Conservation (phyloP, 495 filamentous ascomycete genomes). For the Annulohypoxylon nitens region DNA sequence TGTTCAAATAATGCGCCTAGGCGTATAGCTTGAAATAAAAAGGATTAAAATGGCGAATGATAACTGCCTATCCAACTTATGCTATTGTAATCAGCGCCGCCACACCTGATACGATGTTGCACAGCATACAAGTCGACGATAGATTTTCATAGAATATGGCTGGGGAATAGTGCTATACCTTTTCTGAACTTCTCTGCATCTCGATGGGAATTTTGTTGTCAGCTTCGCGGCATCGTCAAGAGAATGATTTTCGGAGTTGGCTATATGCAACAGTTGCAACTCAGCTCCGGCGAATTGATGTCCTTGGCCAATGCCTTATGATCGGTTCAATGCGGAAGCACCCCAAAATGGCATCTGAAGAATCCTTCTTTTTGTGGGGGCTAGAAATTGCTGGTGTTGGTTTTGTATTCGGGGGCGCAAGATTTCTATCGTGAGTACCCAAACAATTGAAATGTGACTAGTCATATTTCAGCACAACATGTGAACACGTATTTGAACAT, state of each 20-base stretch:
- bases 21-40: not conserved
- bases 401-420: slow-evolving; percentile 16
- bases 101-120: slow-evolving; percentile 29
- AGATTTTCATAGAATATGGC: not conserved
- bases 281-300: not conserved
- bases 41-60: not conserved
- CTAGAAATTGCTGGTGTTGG: not conserved
- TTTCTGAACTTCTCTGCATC: slow-evolving; percentile 14
- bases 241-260: not conserved
- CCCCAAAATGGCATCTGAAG: slow-evolving; percentile 5
- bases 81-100: not conserved
- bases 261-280: not conserved
- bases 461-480: slow-evolving; percentile 25
- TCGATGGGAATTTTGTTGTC: slow-evolving; percentile 9
- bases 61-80: not conserved
- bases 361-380: slow-evolving; percentile 34
- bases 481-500: slow-evolving; percentile 12
- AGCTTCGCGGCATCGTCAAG: slow-evolving; percentile 7
- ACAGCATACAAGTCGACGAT: slow-evolving; percentile 30
- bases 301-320: not conserved
- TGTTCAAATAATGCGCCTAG: not conserved
- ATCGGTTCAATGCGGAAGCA: not conserved
- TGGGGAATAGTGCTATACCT: slow-evolving; percentile 3
- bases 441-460: slow-evolving; percentile 24
- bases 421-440: not conserved